phyloP scores from a whole-genome alignment of 106 monocot species.

The Phalaenopsis aphrodite region DNA sequence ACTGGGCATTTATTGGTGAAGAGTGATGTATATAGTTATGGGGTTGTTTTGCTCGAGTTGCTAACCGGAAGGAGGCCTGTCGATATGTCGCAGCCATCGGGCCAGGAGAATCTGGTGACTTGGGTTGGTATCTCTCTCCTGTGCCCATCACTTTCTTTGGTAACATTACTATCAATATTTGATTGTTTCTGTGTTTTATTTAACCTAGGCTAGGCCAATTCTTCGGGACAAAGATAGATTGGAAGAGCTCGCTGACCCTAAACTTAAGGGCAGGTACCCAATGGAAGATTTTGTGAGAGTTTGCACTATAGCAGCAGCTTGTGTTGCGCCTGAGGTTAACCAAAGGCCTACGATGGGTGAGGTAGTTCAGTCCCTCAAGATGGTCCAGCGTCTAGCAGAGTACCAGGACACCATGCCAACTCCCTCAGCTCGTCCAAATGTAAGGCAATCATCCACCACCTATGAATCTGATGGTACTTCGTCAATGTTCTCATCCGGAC shows the following conservation, averaged over 20 bases:
- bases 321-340: constrained; percentile 74
- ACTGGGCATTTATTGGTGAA: constrained; percentile 80
- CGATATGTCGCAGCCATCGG: constrained; percentile 66
- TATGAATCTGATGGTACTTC: constrained; percentile 85
- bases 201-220: constrained; percentile 55
- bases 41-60: constrained; percentile 69
- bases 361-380: constrained; percentile 97
- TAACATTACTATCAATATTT: neutral
- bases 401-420: constrained; percentile 51
- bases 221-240: constrained; percentile 63
- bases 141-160: neutral
- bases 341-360: constrained; percentile 97
- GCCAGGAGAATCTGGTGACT: constrained; percentile 68
- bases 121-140: constrained; percentile 38
- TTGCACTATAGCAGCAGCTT: constrained; percentile 82
- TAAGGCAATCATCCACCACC: constrained; percentile 52
- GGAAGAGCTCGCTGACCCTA: constrained; percentile 58
- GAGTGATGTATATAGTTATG: constrained; percentile 82
- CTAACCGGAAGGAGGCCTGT: constrained; percentile 67
- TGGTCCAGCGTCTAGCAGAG: constrained; percentile 68
- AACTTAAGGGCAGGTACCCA: constrained; percentile 51
- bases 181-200: neutral
- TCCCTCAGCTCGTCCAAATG: constrained; percentile 37
- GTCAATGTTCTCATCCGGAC: constrained; percentile 90
- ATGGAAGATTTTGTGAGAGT: constrained; percentile 66